phyloP scores from a whole-genome alignment of 2,329 filamentous ascomycete genomes.

The Ciborinia camelliae region DNA sequence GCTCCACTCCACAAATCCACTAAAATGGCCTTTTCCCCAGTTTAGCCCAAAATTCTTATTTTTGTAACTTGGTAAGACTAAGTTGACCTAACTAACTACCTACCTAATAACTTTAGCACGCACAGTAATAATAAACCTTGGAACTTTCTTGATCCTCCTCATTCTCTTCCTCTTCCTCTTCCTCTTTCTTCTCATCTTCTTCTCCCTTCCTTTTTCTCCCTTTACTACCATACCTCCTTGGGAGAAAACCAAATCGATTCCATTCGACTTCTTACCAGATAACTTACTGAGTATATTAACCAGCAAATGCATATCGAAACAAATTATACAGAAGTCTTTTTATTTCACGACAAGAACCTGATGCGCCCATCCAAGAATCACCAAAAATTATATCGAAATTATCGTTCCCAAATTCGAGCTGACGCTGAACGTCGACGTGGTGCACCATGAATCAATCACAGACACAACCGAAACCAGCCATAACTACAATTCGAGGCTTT shows the following conservation, averaged over 20 bases:
- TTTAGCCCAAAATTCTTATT: background rate
- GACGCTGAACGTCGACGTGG: constrained; percentile 39
- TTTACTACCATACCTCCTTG: background rate
- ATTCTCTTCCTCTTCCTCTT: background rate
- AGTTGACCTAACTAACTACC: too few relatives aligned
- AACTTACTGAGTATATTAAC: constrained; percentile 6
- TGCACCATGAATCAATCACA: constrained; percentile 28
- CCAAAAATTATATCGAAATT: constrained; percentile 37
- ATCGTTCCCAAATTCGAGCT: constrained; percentile 37
- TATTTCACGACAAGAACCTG: constrained; percentile 27
- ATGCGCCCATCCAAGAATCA: constrained; percentile 36
- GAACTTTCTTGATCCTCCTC: constrained; percentile 9
- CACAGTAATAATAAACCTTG: background rate
- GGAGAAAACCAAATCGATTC: background rate
- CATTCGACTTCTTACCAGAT: background rate
- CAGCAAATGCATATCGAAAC: constrained; percentile 39
- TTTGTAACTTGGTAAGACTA: background rate
- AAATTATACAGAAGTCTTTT: constrained; percentile 25
- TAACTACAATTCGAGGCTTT: constrained; percentile 37
- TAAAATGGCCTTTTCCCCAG: background rate
- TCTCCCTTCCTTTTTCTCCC: background rate
- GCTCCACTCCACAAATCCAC: too few relatives aligned
- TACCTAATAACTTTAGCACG: background rate
- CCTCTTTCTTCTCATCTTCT: background rate
- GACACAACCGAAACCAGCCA: constrained; percentile 28